Percentiles rank a stretch among this genome's conserved stretches.
These are phyloP conservation scores for Mikania micrantha DNA, from an alignment of 129 eudicot genomes.

Conservation along the genomic window DNA sequence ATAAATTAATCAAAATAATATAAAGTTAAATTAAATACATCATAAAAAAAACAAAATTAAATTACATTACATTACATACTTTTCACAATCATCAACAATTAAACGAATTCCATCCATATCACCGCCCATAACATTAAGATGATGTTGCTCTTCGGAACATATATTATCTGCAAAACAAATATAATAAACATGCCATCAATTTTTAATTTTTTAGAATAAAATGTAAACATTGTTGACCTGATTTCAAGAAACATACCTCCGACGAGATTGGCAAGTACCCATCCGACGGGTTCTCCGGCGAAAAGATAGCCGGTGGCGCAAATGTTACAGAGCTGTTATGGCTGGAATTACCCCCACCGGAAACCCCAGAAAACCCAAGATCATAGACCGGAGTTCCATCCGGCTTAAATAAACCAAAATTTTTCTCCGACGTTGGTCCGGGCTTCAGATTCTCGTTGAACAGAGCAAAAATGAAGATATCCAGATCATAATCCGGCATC, in stretches of 20 bases:
- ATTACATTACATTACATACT: background rate
- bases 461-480: conserved; percentile 64
- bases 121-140: background rate
- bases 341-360: conserved; percentile 15
- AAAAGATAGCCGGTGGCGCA: conserved; percentile 14
- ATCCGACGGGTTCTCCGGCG: conserved; percentile 19
- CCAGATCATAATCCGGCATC: conserved; percentile 60
- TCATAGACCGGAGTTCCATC: conserved; percentile 73
- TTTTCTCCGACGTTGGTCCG: conserved; percentile 82
- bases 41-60: background rate
- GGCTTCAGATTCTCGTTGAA: conserved; percentile 89
- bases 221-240: too few species aligned
- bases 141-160: background rate
- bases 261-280: conserved; percentile 32
- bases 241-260: conserved; percentile 21
- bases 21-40: background rate
- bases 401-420: conserved; percentile 79
- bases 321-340: background rate
- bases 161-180: background rate
- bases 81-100: background rate
- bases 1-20: background rate
- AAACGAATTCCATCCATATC: background rate
- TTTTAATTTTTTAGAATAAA: background rate
- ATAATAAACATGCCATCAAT: background rate
- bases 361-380: conserved; percentile 38